phyloP scores from a whole-genome alignment of 1,284 basidiomycete genomes.

The Heterobasidion occidentale region DNA sequence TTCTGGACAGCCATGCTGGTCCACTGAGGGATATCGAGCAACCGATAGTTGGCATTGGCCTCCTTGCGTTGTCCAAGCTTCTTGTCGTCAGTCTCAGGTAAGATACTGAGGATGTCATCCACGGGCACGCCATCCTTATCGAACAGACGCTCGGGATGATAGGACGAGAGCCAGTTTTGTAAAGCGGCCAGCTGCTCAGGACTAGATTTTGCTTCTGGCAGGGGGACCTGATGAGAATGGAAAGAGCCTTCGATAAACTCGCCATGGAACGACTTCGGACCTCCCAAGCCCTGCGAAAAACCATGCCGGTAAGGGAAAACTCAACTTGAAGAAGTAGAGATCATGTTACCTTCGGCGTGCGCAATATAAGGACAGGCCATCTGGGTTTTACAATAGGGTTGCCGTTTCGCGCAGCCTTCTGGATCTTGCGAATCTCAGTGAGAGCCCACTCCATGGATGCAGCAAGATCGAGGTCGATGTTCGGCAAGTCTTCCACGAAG shows the following conservation, averaged over 20 bases:
- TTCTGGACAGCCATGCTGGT: slow-evolving; percentile 41
- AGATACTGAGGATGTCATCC: slow-evolving; percentile 42
- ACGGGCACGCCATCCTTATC: slow-evolving; percentile 39
- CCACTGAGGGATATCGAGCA: slow-evolving; percentile 66
- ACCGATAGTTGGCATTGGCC: slow-evolving; percentile 54
- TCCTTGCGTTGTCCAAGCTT: slow-evolving; percentile 63
- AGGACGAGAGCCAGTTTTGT: slow-evolving; percentile 64
- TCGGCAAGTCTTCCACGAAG: slow-evolving; percentile 67
- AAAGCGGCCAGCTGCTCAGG: slow-evolving; percentile 56
- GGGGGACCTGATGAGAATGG: slow-evolving; percentile 74
- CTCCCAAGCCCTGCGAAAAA: slow-evolving; percentile 46
- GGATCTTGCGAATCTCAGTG: slow-evolving; percentile 71
- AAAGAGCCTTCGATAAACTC: slow-evolving; percentile 74
- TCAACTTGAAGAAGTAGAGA: neutral
- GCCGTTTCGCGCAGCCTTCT: slow-evolving; percentile 67
- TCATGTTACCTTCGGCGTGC: slow-evolving; percentile 61
- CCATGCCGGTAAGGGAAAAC: neutral
- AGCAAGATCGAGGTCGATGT: slow-evolving; percentile 66
- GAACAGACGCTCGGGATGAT: slow-evolving; percentile 59
- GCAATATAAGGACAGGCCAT: slow-evolving; percentile 80
- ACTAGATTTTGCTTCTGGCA: slow-evolving; percentile 61
- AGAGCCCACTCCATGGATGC: slow-evolving; percentile 79
- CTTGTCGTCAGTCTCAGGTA: slow-evolving; percentile 47
- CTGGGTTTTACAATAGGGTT: slow-evolving; percentile 76
- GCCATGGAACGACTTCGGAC: slow-evolving; percentile 58